Evolutionary conservation across 1,139 yeast genomes (phyloP), one percentile per base, ranked within the genome.

Genomic region (Geotrichum bryndzae): DNA sequence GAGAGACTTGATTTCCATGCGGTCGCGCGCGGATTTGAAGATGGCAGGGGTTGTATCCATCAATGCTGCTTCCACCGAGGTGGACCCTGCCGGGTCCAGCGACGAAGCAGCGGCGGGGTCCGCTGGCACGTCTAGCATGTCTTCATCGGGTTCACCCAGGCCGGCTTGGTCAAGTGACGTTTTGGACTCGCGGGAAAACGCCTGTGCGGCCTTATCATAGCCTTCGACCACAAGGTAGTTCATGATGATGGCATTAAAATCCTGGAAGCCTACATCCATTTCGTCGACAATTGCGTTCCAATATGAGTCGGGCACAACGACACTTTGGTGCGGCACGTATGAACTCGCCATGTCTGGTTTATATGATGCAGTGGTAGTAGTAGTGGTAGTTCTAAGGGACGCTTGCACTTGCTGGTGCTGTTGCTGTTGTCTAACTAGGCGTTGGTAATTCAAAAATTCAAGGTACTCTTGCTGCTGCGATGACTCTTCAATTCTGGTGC

Each of bases 191-290:
- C 69, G 68, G 3, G 76, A 72, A 65, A 77, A 76, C 55, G 69
- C 68, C 54, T 64, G 65, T 2, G 79, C 80, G 1, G 78, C 75
- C 2, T 72, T 66, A 52, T 74, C 73, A 58, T 77, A 74, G 18
- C 80, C 80, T 60, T 76, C 77, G 27, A 74, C 71, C 8, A 77
- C 68, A 46, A 77, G 69, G 59, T 75, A 77, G 67, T 77, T 75
- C 72, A 77, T 70, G 31, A 77, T 71, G 54, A 76, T 61, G 23
- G 72, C 65, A 65, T 76, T 74, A 53, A 76, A 66, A 50, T 69
- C 75, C n/a, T 66, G 33, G 53, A 68, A 66, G 31, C 71, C 65
- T 10, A 71, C 64, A n/a, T 63, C 56, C 22, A 70, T 65, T 38
- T 68, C 70, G 22, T 64, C 60, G 25, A 66, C 23, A n/a, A 41